phyloP scores from a whole-genome alignment of 768 basidiomycete species.

The Suillus bovinus region DNA sequence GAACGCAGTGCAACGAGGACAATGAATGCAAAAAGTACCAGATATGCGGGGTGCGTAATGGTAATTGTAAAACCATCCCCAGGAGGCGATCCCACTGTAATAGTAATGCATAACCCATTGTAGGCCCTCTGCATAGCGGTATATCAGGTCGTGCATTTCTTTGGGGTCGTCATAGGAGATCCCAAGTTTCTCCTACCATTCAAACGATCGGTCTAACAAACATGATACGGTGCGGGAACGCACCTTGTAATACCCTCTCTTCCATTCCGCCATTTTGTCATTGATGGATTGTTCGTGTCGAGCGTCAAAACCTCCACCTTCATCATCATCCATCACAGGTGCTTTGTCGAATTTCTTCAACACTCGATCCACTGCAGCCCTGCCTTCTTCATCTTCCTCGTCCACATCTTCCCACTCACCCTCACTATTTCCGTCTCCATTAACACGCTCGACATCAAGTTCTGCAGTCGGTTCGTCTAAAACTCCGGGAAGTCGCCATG shows the following conservation, averaged over 20 bases:
- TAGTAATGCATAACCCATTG: conserved; percentile 99
- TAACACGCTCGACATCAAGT: conserved; percentile 33
- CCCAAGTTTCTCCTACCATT: conserved; percentile 76
- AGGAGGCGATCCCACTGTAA: conserved; percentile 94
- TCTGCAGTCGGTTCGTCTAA: conserved; percentile 35
- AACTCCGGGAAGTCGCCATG: conserved; percentile 58
- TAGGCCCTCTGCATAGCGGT: conserved; percentile 86
- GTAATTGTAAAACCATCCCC: conserved; percentile 99
- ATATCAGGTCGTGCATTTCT: conserved; percentile 69
- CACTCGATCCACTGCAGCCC: conserved; percentile 76
- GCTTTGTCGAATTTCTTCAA: conserved; percentile 88
- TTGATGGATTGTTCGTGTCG: conserved; percentile 70
- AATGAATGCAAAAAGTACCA: conserved; percentile 49
- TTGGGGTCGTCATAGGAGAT: conserved; percentile 72
- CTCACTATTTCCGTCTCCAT: conserved; percentile 53
- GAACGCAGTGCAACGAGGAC: conserved; percentile 3
- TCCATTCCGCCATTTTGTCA: conserved; percentile 93
- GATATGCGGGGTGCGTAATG: conserved; percentile 97
- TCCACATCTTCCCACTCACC: conserved; percentile 52
- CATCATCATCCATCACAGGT: conserved; percentile 68
- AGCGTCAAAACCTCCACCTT: conserved; percentile 75
- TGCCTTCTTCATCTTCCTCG: conserved; percentile 67
- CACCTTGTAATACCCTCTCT: conserved; percentile 86
- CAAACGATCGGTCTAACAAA: conserved; percentile 15
- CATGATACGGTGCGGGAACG: conserved; percentile 14